A percentile compares a stretch with the other conserved stretches of the same genome.
phyloP scores from a whole-genome alignment of 257 asterid species.

The Solanum habrochaites region DNA sequence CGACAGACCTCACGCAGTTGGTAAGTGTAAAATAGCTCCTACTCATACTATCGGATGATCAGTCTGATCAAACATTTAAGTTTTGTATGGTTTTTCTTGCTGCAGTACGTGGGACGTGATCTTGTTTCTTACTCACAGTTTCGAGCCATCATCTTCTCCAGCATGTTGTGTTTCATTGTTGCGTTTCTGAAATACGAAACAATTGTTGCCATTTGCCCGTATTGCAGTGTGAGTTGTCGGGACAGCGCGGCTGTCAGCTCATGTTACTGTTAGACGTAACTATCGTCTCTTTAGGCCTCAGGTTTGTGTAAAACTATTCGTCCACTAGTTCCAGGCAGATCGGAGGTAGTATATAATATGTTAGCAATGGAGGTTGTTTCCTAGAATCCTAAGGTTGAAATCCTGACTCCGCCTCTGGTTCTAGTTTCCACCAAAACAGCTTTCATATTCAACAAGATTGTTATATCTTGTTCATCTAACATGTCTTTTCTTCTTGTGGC shows the following conservation, averaged over 20 bases:
- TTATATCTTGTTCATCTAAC: background rate
- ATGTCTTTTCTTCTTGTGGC: background rate
- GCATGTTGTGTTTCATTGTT: conserved; percentile 66
- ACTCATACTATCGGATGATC: background rate
- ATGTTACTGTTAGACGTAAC: too few relatives aligned
- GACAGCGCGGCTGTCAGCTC: conserved; percentile 16
- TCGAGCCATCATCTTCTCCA: conserved; percentile 51
- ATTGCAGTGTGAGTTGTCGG: conserved; percentile 77
- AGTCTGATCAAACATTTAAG: background rate
- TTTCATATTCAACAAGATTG: background rate
- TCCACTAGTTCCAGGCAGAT: background rate
- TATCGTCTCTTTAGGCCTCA: background rate
- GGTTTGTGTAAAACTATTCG: background rate
- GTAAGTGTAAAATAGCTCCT: conserved; percentile 19
- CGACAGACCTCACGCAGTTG: conserved; percentile 60
- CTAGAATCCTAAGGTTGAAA: background rate
- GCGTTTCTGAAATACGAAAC: conserved; percentile 59
- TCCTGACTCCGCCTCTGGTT: background rate
- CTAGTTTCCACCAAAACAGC: background rate
- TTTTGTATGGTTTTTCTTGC: background rate
- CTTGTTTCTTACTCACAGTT: conserved; percentile 64
- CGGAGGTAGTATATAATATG: background rate
- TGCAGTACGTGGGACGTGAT: conserved; percentile 71
- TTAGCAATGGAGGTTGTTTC: background rate
- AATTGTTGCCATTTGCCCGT: conserved; percentile 48